Base-by-base conservation (phyloP, 106 monocot species). In the Dioscorea zingiberensis region DNA sequence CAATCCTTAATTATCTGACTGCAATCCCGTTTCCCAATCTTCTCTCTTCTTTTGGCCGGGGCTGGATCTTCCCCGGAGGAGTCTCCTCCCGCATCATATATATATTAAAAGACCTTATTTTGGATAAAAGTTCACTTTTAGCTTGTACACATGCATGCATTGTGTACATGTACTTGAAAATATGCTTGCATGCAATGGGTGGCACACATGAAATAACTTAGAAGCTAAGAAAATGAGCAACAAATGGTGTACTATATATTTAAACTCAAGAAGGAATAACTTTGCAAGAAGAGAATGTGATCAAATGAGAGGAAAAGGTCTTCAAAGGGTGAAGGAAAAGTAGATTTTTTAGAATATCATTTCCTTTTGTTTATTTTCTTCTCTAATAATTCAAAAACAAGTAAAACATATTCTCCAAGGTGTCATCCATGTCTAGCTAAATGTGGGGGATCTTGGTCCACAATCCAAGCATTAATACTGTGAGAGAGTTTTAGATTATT, bases 401-500 rank as follows among this genome's bases (percentile, higher is more conserved):
- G 14, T 26, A 59, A 26, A 11, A 28, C 25, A 59, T 28, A 29
- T 28, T 27, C 28, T 62, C 61, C 38, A 38, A 17, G 30, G 61
- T 44, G 61, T 19, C 18, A 62, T 38, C 61, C 61, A 62, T 29
- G 17, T 62, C 61, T 6, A n/a, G n/a, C n/a, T n/a, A 16, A 10
- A 17, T 18, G 61, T 62, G 61, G 38, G 61, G 59, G 59, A 3
- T 19, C 61, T 38, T 62, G 61, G 38, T 38, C 38, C 61, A 44
- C 61, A 62, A 62, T 38, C 9, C 38, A 62, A 62, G 61, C 30
- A 59, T 29, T 59, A 27, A 15, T 59, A 27, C 15, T 11, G 16
- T 2, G 38, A 62, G 38, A 19, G 27, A 27, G 27, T 11, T 24
- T 14, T 24, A 25, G 27, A 13, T 15, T 27, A 19, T 61, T 27